phyloP scores from a whole-genome alignment of 495 filamentous ascomycete genomes.

The Chaetomium cochliodes region DNA sequence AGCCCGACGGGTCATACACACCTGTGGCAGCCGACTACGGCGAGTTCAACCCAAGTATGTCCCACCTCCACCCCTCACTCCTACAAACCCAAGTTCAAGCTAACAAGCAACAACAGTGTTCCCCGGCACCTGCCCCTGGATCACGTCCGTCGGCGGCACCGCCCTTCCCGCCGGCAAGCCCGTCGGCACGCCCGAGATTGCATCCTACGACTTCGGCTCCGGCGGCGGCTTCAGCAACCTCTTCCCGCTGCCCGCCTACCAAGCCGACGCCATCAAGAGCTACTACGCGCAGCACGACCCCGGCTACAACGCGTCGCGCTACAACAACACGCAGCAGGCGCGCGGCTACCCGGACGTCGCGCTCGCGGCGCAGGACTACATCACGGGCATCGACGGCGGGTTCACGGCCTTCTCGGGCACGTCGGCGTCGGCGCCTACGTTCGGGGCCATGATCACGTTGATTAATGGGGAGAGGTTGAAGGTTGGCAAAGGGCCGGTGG shows the following conservation, averaged over 20 bases:
- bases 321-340: slow-evolving; percentile 23
- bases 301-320: slow-evolving; percentile 20
- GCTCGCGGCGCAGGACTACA: slow-evolving; percentile 14
- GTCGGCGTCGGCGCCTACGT: slow-evolving; percentile 17
- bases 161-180: slow-evolving; percentile 27
- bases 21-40: slow-evolving; percentile 20
- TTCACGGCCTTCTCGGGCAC: slow-evolving; percentile 20
- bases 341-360: slow-evolving; percentile 27
- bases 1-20: slow-evolving; percentile 11
- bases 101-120: slow-evolving; percentile 14
- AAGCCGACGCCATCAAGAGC: slow-evolving; percentile 25
- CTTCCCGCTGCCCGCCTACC: slow-evolving; percentile 31
- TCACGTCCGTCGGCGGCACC: slow-evolving; percentile 48
- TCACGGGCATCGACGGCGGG: slow-evolving; percentile 18
- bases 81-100: not conserved
- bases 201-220: slow-evolving; percentile 35
- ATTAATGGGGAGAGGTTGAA: slow-evolving; percentile 52
- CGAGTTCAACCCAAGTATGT: slow-evolving; percentile 27
- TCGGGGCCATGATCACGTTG: slow-evolving; percentile 24
- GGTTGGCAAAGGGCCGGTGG: slow-evolving; percentile 49
- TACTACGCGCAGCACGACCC: slow-evolving; percentile 31
- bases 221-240: slow-evolving; percentile 53
- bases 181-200: slow-evolving; percentile 29
- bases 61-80: not conserved
- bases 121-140: slow-evolving; percentile 47